A percentile compares a stretch with the other conserved stretches of the same genome.
Conservation (phyloP, 345 rosid genomes). For the Pistacia integerrima region DNA sequence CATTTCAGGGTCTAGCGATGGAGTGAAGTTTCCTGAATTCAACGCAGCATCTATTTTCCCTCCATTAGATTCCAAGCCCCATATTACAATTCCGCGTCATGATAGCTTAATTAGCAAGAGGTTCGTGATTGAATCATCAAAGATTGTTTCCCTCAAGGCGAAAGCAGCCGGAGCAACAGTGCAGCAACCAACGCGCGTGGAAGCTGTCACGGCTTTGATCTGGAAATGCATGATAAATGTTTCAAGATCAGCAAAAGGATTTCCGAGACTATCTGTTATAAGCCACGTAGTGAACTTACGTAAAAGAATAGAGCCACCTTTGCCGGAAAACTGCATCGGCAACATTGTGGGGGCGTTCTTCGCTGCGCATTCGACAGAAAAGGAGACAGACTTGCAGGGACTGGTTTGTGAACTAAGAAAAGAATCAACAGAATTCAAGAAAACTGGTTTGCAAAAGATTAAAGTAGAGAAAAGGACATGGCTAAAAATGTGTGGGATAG, state of each 20-base stretch:
- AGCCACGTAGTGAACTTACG: background rate
- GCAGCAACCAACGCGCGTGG: slow-evolving; percentile 24
- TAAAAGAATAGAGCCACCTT: background rate
- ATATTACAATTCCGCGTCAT: no score
- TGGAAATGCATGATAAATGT: slow-evolving; percentile 18
- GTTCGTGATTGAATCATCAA: slow-evolving; percentile 22
- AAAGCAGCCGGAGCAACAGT: background rate
- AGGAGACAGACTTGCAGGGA: slow-evolving; percentile 25
- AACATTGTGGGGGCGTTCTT: slow-evolving; percentile 16
- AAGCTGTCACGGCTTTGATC: slow-evolving; percentile 25
- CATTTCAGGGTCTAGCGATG: background rate
- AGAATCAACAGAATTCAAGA: slow-evolving; percentile 25
- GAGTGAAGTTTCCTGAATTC: background rate
- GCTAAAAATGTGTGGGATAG: slow-evolving; percentile 23
- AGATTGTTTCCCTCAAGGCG: slow-evolving; percentile 15
- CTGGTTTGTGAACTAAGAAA: slow-evolving; percentile 23
- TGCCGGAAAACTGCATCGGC: slow-evolving; percentile 16
- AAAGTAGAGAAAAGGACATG: slow-evolving; percentile 7
- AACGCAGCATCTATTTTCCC: background rate
- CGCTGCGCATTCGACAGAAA: slow-evolving; percentile 23
- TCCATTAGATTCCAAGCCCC: background rate
- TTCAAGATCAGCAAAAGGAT: background rate
- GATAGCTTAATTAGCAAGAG: slow-evolving; percentile 2
- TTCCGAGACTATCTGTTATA: background rate
- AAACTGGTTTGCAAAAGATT: background rate